Evolutionary conservation across 495 filamentous ascomycete genomes (phyloP).

Genomic region (Poronia punctata): DNA sequence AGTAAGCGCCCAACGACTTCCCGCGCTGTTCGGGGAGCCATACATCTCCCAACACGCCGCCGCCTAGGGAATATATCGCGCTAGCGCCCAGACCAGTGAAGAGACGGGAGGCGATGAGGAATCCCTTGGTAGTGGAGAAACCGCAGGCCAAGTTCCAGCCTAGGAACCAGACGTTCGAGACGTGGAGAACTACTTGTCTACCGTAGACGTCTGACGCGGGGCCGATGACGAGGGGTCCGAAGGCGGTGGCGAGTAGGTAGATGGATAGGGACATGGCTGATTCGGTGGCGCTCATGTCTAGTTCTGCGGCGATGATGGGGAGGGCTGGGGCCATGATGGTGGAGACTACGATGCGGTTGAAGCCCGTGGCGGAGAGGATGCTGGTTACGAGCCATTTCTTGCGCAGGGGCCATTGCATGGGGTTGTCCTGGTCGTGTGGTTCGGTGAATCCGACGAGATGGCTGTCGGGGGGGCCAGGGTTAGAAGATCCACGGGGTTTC

Average conservation of each 20-base stretch:
- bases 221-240: constrained; percentile 54
- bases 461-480: background rate
- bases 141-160: constrained; percentile 44
- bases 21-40: constrained; percentile 40
- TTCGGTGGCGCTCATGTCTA: constrained; percentile 40
- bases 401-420: constrained; percentile 49
- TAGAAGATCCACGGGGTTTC: too few relatives aligned
- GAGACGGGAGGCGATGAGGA: constrained; percentile 47
- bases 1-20: constrained; percentile 40
- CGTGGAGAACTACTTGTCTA: constrained; percentile 37
- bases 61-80: constrained; percentile 42
- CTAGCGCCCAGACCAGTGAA: constrained; percentile 41
- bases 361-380: constrained; percentile 40
- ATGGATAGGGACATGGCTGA: constrained; percentile 29
- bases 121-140: constrained; percentile 32
- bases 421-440: constrained; percentile 46
- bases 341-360: constrained; percentile 60
- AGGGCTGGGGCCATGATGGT: constrained; percentile 65
- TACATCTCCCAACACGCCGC: constrained; percentile 47
- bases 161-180: constrained; percentile 39
- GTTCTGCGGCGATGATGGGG: constrained; percentile 42
- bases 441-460: constrained; percentile 1
- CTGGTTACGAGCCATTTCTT: constrained; percentile 59
- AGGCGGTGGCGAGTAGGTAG: constrained; percentile 47
- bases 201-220: constrained; percentile 57